Percentiles rank a stretch among this genome's conserved stretches.
phyloP scores from a whole-genome alignment of 1,284 basidiomycete genomes.

The Trametes versicolor region DNA sequence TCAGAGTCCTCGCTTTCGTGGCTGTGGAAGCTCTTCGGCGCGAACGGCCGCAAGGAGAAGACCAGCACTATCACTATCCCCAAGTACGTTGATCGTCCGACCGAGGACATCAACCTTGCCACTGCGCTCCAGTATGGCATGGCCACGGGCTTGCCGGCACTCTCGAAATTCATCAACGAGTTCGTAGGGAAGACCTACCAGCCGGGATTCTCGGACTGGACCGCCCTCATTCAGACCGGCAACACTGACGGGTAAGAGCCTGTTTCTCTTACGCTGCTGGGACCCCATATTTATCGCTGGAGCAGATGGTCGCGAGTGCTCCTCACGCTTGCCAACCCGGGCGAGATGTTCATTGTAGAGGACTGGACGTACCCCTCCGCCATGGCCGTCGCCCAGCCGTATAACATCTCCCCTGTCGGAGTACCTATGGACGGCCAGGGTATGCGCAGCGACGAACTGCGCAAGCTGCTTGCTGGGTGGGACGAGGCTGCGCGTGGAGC shows the following conservation, averaged over 20 bases:
- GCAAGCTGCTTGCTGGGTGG: constrained; percentile 73
- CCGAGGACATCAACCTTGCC: constrained; percentile 68
- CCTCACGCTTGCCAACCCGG: constrained; percentile 72
- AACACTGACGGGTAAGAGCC: constrained; percentile 75
- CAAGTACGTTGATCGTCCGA: constrained; percentile 61
- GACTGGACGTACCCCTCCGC: constrained; percentile 78
- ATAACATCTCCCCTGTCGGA: constrained; percentile 61
- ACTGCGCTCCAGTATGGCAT: constrained; percentile 80
- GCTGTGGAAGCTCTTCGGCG: constrained; percentile 72
- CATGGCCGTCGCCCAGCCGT: constrained; percentile 54
- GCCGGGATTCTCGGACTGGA: constrained; percentile 76
- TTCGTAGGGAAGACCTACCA: constrained; percentile 72
- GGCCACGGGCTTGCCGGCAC: constrained; percentile 61
- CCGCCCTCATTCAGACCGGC: constrained; percentile 71
- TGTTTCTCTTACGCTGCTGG: background rate
- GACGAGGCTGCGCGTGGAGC: constrained; percentile 64
- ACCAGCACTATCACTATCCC: constrained; percentile 65
- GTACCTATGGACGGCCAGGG: constrained; percentile 81
- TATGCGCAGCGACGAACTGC: constrained; percentile 70
- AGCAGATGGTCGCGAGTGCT: constrained; percentile 61
- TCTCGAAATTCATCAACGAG: constrained; percentile 63
- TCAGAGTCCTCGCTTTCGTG: constrained; percentile 57
- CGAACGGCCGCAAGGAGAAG: constrained; percentile 51
- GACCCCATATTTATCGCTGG: background rate
- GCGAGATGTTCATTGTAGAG: constrained; percentile 77